Conservation (phyloP, 805 yeast genomes). For the Zygoascus biomembranicola region DNA sequence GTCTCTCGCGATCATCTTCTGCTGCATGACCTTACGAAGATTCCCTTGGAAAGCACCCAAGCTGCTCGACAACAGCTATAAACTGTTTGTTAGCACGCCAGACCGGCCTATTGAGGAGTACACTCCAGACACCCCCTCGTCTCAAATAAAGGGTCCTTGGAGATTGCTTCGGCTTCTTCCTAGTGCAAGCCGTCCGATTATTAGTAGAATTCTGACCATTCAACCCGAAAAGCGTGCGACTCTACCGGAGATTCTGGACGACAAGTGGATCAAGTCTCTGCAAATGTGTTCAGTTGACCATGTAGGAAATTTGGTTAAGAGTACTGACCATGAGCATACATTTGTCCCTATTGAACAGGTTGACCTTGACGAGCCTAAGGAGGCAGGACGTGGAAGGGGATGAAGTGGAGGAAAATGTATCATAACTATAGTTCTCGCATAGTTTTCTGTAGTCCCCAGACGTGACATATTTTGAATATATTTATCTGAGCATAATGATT, state of each 20-base stretch:
- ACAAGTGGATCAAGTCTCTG: constrained; percentile 52
- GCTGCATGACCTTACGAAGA: constrained; percentile 78
- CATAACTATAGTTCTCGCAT: no score
- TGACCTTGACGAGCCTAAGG: constrained; percentile 21
- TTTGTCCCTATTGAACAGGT: constrained; percentile 31
- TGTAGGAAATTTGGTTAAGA: constrained; percentile 18
- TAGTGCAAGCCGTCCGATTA: constrained; percentile 47
- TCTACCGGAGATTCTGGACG: constrained; percentile 47
- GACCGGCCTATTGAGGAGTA: constrained; percentile 5
- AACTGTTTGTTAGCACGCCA: constrained; percentile 40
- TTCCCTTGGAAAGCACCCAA: constrained; percentile 98
- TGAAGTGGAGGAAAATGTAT: no score
- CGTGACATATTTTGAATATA: no score
- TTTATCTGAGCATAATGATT: background rate
- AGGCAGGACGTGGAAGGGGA: background rate
- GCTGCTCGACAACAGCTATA: constrained; percentile 61
- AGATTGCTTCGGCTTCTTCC: constrained; percentile 69
- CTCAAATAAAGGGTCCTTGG: constrained; percentile 50
- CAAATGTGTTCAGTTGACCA: constrained; percentile 39
- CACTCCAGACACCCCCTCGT: background rate
- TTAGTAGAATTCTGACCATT: constrained; percentile 57
- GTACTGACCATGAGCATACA: constrained; percentile 28
- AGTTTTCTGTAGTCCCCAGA: no score
- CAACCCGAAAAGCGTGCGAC: constrained; percentile 50
- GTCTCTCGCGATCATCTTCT: constrained; percentile 87